Evolutionary conservation across 352 stramenopile species (phyloP), one percentile per base, ranked within the genome.

Genomic region (Globisporangium paroecandrum): DNA sequence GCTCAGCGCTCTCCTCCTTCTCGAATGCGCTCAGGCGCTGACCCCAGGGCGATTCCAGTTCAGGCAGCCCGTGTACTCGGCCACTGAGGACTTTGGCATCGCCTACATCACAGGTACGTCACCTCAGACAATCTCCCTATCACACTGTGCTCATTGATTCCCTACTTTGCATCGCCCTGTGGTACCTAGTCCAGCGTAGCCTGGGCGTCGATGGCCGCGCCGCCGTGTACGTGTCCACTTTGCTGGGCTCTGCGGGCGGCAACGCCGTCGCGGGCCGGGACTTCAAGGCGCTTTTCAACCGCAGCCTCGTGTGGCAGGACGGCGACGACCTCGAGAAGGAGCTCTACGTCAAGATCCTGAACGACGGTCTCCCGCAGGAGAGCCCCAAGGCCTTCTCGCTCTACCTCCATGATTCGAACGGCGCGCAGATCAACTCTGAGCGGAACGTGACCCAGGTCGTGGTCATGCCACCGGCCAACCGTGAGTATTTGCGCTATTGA

Each of bases 301-400:
- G 79, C 22, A 93, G 84, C 71, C 66, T 93, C n/a, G 74, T 89
- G 34, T 93, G 84, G 84, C 80, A 93, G 46, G 82, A 93, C 64
- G 79, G 84, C 24, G 82, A 91, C 47, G 78, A 87, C 62, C 69
- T 79, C 8, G 84, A 93, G 66, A 87, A 86, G 62, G 76, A 84
- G 43, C 72, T 93, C 1, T 90, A 91, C 63, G 46, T 93, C 8
- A 75, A 75, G 9, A 63, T 93, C 3, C 75, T 89, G 27, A 91
- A 93, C 46, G 84, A 93, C 27, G 75, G 73, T 0, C 62, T 62
- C 2, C 81, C 84, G 0, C 79, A 93, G 63, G 81, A 91, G 58
- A 60, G 15, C 4, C 13, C 66, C 32, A 88, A 90, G 64, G 76
- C 32, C 6, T 93, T 93, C 41, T 76, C 68, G 4, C 66, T 93